Base-by-base conservation (phyloP, 2,329 filamentous ascomycete species). In the Chaetothyriales sp. region DNA sequence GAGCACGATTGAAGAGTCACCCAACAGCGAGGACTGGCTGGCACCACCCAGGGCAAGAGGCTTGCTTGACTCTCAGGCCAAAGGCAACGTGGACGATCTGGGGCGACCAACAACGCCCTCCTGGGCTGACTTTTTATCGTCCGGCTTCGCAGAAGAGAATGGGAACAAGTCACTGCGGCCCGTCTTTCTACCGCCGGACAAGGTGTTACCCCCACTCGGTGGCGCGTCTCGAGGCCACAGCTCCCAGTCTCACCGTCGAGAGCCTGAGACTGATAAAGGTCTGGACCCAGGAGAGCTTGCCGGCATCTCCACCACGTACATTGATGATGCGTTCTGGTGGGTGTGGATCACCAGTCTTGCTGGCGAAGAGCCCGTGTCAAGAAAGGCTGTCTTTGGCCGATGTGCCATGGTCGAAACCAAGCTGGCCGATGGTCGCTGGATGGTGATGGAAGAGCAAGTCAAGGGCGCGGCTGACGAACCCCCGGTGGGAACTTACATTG, bases 281-380 rank as follows among this genome's bases (percentile, higher is more conserved):
- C 73, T 95, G 0, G 88, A 95, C 57, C 92, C 90, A 0, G 92
- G 88, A 48, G 92, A 98, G 73, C 75, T 98, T 51, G 92, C 92
- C 26, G 96, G 88, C 64, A 95, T 98, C 62, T 84, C 79, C 20
- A 77, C 77, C 39, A 78, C 96, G 51, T 83, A 92, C 55, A 74
- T 98, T 4, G 92, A 98, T 60, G 90, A 96, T 65, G 84, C 88
- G 1, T 98, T 98, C 66, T 98, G 92, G 92, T 96, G 92, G 90
- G 92, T 96, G 3, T 98, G 92, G 92, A 96, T 98, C 76, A 93
- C 81, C 60, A 96, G 90, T 73, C 71, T 98, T 61, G 88, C 90
- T 1, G 84, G 81, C 0, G 92, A 98, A 62, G 92, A 98, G 69
- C 85, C 89, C 0, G 68, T 80, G 0, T 77, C 83, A 46, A 80